phyloP scores from a whole-genome alignment of 257 asterid genomes.

The Rehmannia glutinosa region DNA sequence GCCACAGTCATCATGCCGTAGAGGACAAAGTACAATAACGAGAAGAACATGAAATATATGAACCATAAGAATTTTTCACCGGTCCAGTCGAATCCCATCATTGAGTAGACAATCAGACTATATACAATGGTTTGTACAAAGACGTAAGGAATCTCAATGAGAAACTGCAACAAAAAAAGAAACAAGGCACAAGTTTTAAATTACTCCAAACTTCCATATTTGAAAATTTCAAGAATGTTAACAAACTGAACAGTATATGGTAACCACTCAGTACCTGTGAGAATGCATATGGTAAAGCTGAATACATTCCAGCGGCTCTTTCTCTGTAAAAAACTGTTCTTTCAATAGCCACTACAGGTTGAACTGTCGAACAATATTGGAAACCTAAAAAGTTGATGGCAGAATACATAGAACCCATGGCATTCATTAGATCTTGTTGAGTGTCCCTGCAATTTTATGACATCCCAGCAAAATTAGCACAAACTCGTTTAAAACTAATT shows the following conservation, averaged over 20 bases:
- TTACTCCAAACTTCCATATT: too few species aligned
- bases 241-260: too few species aligned
- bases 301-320: not conserved
- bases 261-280: not conserved
- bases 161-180: not conserved
- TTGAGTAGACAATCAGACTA: not conserved
- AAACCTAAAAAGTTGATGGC: not conserved
- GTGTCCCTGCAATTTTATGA: slow-evolving; percentile 27
- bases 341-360: not conserved
- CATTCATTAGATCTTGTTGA: slow-evolving; percentile 4
- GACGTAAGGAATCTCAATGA: not conserved
- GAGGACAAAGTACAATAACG: not conserved
- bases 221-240: not conserved
- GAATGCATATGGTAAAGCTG: not conserved
- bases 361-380: not conserved
- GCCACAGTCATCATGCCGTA: not conserved
- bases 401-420: not conserved
- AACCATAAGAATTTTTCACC: not conserved
- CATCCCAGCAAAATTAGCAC: not conserved
- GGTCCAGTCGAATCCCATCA: slow-evolving; percentile 6
- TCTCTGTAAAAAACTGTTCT: not conserved
- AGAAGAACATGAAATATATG: not conserved
- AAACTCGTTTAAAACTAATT: too few species aligned
- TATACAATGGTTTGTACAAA: not conserved
- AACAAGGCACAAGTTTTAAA: not conserved